Conservation (phyloP, 1,284 basidiomycete species). For the Cutaneotrichosporon cavernicola region DNA sequence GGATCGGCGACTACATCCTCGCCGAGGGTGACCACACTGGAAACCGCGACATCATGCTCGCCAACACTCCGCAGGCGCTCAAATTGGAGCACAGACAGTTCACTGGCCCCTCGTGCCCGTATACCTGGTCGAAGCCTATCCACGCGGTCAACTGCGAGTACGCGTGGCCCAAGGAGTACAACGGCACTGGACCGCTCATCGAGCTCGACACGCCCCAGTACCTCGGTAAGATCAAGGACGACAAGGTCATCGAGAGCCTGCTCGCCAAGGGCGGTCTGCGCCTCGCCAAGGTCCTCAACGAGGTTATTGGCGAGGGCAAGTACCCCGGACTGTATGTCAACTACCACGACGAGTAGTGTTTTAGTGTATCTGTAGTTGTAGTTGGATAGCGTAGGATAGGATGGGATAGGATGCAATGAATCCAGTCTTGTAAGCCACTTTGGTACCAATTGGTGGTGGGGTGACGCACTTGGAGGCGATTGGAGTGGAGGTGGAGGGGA, state of each 20-base stretch:
- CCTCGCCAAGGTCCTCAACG: slow-evolving; percentile 74
- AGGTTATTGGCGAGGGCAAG: slow-evolving; percentile 23
- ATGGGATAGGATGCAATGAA: background rate
- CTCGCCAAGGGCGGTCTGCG: slow-evolving; percentile 77
- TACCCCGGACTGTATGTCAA: slow-evolving; percentile 14
- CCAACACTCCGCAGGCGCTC: slow-evolving; percentile 11
- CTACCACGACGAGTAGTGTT: slow-evolving; percentile 12
- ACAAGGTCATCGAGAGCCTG: slow-evolving; percentile 74
- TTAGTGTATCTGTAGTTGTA: background rate
- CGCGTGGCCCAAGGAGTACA: slow-evolving; percentile 66
- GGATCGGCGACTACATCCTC: slow-evolving; percentile 19
- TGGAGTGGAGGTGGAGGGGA: background rate
- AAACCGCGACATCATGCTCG: slow-evolving; percentile 14
- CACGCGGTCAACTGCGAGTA: slow-evolving; percentile 75
- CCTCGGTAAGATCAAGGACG: slow-evolving; percentile 63
- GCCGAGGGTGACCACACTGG: slow-evolving; percentile 7
- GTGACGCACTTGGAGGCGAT: too few species aligned
- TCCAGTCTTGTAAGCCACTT: too few species aligned
- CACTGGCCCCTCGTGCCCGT: slow-evolving; percentile 67
- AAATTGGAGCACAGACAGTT: background rate
- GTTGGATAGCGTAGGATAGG: too few species aligned
- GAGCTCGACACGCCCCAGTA: slow-evolving; percentile 86
- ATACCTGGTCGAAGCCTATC: slow-evolving; percentile 62
- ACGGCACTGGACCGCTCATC: slow-evolving; percentile 55
- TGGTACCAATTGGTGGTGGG: too few species aligned